These are phyloP conservation scores for Triticum monococcum DNA, from an alignment of 176 grass and related monocot species.

Conservation along the genomic window DNA sequence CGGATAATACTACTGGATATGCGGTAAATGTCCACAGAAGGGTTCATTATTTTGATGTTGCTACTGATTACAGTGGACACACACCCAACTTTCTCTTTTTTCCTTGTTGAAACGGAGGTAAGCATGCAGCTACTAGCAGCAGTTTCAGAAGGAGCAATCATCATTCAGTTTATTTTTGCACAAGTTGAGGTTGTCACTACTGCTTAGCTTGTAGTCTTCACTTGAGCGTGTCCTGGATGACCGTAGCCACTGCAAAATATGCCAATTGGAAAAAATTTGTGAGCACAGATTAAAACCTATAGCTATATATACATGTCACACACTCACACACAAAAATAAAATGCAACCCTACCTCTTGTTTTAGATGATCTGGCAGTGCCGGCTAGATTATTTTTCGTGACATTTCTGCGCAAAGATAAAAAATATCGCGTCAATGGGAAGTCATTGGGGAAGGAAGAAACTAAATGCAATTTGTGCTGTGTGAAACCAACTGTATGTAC, in stretches of 20 bases:
- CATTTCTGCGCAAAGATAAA: slow-evolving; percentile 26
- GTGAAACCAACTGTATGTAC: neutral
- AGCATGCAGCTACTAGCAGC: neutral
- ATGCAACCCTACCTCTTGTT: slow-evolving; percentile 23
- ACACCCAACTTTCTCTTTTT: too few relatives aligned
- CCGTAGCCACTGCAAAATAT: slow-evolving; percentile 5
- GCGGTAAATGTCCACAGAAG: too few relatives aligned
- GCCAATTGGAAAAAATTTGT: neutral
- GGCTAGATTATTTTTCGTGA: slow-evolving; percentile 9
- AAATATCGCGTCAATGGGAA: neutral
- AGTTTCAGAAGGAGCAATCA: neutral
- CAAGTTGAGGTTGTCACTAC: too few relatives aligned
- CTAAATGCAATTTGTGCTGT: neutral
- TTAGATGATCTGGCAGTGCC: slow-evolving; percentile 29
- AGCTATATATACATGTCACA: too few relatives aligned
- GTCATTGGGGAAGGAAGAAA: neutral
- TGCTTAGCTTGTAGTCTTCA: neutral
- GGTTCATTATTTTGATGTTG: too few relatives aligned
- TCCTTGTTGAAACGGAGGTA: neutral
- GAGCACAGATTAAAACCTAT: neutral
- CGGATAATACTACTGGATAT: too few relatives aligned
- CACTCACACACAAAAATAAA: neutral
- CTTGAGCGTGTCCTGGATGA: slow-evolving; percentile 26
- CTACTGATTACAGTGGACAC: too few relatives aligned
- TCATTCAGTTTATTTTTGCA: neutral